Evolutionary conservation across 108 stramenopile species (phyloP).

Genomic region (Cylindrotheca fusiformis): DNA sequence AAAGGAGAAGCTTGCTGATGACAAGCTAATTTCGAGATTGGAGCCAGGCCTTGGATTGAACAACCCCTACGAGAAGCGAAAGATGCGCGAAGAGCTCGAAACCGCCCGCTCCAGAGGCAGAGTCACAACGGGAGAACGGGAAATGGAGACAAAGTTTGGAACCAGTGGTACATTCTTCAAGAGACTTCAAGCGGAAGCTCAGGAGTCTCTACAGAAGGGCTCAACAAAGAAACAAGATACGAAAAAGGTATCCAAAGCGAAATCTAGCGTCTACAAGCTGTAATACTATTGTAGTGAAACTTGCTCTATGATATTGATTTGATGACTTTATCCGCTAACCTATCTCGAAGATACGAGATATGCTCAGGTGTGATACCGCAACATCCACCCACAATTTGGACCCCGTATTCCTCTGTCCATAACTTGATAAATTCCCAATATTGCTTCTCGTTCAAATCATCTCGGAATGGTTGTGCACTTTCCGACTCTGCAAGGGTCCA

Average conservation of each 20-base stretch:
- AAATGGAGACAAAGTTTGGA: slow-evolving; percentile 74
- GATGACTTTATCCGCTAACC: neutral
- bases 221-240: neutral
- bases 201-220: slow-evolving; percentile 44
- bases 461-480: slow-evolving; percentile 71
- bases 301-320: no score
- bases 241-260: slow-evolving; percentile 25
- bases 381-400: slow-evolving; percentile 81
- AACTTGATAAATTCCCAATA: slow-evolving; percentile 70
- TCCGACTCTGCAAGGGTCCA: slow-evolving; percentile 76
- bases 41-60: slow-evolving; percentile 92
- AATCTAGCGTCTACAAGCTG: slow-evolving; percentile 40
- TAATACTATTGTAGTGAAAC: slow-evolving; percentile 20
- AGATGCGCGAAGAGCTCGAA: slow-evolving; percentile 78
- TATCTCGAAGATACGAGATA: slow-evolving; percentile 34
- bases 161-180: slow-evolving; percentile 91
- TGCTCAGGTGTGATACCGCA: slow-evolving; percentile 83
- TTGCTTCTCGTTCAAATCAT: slow-evolving; percentile 55
- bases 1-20: slow-evolving; percentile 82
- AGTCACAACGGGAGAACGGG: slow-evolving; percentile 63
- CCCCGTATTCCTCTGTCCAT: slow-evolving; percentile 46
- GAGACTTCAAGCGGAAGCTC: slow-evolving; percentile 83
- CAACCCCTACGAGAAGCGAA: slow-evolving; percentile 93
- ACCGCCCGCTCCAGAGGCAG: slow-evolving; percentile 84
- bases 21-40: slow-evolving; percentile 84